Conservation (phyloP, 768 basidiomycete species). For the Austroboletus eburneus region DNA sequence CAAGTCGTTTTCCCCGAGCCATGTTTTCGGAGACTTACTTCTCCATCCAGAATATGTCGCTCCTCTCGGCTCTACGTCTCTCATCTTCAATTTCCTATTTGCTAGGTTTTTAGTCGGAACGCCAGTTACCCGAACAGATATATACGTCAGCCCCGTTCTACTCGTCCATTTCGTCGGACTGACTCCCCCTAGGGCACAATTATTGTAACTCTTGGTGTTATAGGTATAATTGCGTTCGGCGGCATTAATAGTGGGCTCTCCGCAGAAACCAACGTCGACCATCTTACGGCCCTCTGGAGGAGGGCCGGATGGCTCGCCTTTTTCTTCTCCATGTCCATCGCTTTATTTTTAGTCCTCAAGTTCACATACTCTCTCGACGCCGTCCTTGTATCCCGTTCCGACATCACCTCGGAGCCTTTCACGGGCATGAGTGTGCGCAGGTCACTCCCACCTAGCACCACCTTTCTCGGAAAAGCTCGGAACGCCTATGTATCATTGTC, state of each 20-base stretch:
- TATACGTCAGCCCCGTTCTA: constrained; percentile 51
- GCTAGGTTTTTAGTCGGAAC: constrained; percentile 86
- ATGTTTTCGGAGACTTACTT: constrained; percentile 9
- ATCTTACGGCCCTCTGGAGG: constrained; percentile 81
- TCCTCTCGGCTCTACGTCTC: constrained; percentile 86
- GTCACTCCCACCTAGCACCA: constrained; percentile 13
- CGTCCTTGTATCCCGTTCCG: constrained; percentile 65
- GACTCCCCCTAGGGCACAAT: constrained; percentile 60
- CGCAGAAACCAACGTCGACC: constrained; percentile 65
- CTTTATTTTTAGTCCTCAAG: constrained; percentile 61
- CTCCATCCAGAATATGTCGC: constrained; percentile 80
- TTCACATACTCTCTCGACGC: constrained; percentile 71
- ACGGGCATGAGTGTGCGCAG: constrained; percentile 35
- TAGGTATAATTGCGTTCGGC: constrained; percentile 86
- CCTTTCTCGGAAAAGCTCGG: constrained; percentile 32
- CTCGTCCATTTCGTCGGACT: background rate
- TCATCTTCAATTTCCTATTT: constrained; percentile 96
- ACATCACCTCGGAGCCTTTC: constrained; percentile 59
- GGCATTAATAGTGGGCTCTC: constrained; percentile 79
- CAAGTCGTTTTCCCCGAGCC: constrained; percentile 23
- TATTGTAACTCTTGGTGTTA: constrained; percentile 76
- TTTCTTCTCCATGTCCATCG: constrained; percentile 75
- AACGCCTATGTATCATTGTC: constrained; percentile 45
- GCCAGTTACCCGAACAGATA: constrained; percentile 78
- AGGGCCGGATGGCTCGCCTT: constrained; percentile 87